Conservation (phyloP, 768 basidiomycete species). For the Chiua virens region DNA sequence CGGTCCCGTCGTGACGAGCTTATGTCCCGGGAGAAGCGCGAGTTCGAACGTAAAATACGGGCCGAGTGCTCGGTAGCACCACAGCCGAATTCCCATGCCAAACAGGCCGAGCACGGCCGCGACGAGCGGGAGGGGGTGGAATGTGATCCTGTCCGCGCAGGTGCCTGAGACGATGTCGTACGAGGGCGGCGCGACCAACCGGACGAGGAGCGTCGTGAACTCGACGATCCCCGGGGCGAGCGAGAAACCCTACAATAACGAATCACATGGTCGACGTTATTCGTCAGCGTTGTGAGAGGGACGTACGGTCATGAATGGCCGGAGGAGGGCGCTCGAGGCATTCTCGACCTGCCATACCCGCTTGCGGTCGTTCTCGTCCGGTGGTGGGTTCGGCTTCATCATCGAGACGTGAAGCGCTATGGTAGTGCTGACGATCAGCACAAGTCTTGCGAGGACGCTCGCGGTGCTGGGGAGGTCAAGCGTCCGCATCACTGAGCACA, state of each 20-base stretch:
- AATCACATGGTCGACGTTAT: too few species aligned
- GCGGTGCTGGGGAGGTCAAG: background rate
- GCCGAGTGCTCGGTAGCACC: slow-evolving; percentile 38
- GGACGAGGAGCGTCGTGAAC: background rate
- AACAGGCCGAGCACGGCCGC: slow-evolving; percentile 13
- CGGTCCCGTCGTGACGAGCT: slow-evolving; percentile 15
- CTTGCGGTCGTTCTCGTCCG: background rate
- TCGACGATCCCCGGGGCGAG: slow-evolving; percentile 3
- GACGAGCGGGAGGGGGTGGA: background rate
- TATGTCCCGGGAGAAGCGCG: slow-evolving; percentile 7
- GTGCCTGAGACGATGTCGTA: background rate
- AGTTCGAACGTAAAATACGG: slow-evolving; percentile 41
- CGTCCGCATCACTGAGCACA: background rate
- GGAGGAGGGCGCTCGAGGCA: background rate
- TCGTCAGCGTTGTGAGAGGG: too few species aligned
- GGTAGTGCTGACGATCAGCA: background rate
- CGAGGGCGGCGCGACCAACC: background rate
- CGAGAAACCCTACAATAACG: background rate
- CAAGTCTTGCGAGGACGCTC: slow-evolving; percentile 3
- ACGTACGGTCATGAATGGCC: background rate
- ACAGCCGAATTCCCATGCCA: slow-evolving; percentile 31
- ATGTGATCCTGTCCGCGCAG: slow-evolving; percentile 7
- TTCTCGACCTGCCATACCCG: background rate
- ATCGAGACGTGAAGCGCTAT: slow-evolving; percentile 5
- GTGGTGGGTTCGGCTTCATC: slow-evolving; percentile 7